phyloP scores from a whole-genome alignment of 495 filamentous ascomycete species.

The Aspergillus biplanus region DNA sequence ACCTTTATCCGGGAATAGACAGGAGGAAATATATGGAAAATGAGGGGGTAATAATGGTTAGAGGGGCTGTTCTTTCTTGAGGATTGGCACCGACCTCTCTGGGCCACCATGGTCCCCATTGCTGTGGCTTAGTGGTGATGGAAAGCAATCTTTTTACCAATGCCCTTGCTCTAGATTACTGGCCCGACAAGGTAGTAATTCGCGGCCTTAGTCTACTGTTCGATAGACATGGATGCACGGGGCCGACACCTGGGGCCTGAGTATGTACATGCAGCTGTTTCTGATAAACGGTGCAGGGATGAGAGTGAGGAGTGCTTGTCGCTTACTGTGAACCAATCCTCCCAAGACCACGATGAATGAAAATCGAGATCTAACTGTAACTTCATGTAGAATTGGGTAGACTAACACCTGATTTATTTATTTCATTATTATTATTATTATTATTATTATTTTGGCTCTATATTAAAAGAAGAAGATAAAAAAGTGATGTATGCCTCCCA shows the following conservation, averaged over 20 bases:
- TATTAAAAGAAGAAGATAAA: no score
- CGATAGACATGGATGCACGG: background rate
- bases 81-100: constrained; percentile 11
- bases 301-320: background rate
- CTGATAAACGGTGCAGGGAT: background rate
- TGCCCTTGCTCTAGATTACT: no score
- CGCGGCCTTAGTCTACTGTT: background rate
- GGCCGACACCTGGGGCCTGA: background rate
- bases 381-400: no score
- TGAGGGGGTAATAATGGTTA: background rate
- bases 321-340: background rate
- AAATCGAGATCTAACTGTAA: no score
- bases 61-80: constrained; percentile 1
- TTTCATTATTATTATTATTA: no score
- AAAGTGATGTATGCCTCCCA: no score
- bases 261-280: constrained; percentile 1
- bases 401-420: no score
- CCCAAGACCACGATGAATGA: background rate
- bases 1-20: background rate
- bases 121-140: background rate
- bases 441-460: no score
- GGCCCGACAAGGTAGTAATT: no score
- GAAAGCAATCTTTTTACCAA: no score
- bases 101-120: constrained; percentile 23
- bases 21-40: background rate